Percentiles rank a stretch among this genome's conserved stretches.
phyloP scores from a whole-genome alignment of 768 basidiomycete species.

The Bullera alba region DNA sequence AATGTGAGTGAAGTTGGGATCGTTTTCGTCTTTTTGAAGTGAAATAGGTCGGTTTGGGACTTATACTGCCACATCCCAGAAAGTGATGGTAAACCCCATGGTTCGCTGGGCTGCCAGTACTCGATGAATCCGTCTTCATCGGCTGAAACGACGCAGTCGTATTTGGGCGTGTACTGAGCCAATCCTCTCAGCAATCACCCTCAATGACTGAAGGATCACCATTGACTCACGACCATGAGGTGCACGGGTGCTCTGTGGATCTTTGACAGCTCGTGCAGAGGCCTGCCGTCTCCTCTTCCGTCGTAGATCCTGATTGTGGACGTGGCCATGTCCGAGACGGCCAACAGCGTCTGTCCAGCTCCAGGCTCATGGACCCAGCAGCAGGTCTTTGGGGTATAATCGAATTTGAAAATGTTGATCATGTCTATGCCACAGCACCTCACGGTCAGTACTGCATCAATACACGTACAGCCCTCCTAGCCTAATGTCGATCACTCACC shows the following conservation, averaged over 20 bases:
- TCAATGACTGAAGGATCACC: too few relatives aligned
- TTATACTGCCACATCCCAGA: conserved; percentile 83
- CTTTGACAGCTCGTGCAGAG: conserved; percentile 66
- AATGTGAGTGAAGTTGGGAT: conserved; percentile 85
- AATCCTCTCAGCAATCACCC: too few relatives aligned
- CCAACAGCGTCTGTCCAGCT: conserved; percentile 77
- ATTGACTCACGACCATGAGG: conserved; percentile 71
- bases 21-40: conserved; percentile 97
- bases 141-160: conserved; percentile 85
- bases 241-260: conserved; percentile 86
- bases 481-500: conserved; percentile 53
- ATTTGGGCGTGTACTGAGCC: conserved; percentile 75
- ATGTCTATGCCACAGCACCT: conserved; percentile 69
- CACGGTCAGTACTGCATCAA: neutral
- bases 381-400: conserved; percentile 74
- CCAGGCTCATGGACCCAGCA: conserved; percentile 92
- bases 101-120: conserved; percentile 88
- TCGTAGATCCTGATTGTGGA: conserved; percentile 84
- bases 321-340: conserved; percentile 75
- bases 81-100: conserved; percentile 74
- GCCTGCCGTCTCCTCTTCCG: conserved; percentile 72
- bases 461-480: neutral
- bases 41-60: conserved; percentile 84
- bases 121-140: conserved; percentile 93
- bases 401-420: conserved; percentile 95